Evolutionary conservation across 305 asterid species (phyloP).

Genomic region (Fraxinus angustifolia): DNA sequence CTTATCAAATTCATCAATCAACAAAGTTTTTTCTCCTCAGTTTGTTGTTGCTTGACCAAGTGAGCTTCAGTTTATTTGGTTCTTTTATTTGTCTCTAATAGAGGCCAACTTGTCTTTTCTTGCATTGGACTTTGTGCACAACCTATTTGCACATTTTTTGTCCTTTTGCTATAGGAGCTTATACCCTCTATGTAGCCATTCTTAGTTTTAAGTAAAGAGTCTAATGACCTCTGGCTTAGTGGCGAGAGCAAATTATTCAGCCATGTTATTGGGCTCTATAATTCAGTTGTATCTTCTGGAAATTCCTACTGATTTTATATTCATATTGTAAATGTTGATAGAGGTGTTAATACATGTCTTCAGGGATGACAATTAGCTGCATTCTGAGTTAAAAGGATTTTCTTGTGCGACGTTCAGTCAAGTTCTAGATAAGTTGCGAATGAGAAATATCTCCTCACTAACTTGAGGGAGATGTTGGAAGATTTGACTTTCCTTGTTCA

Average conservation of each 20-base stretch:
- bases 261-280: not conserved
- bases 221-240: not conserved
- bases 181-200: not conserved
- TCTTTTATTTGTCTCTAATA: not conserved
- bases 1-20: not conserved
- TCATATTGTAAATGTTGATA: not conserved
- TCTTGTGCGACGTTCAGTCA: not conserved
- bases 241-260: not conserved
- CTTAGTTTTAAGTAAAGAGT: not conserved
- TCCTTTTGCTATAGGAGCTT: not conserved
- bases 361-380: not conserved
- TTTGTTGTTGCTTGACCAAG: not conserved
- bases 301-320: not conserved
- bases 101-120: not conserved
- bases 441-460: not conserved
- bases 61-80: not conserved
- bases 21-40: not conserved
- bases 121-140: not conserved
- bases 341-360: not conserved
- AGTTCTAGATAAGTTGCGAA: not conserved
- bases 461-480: not conserved
- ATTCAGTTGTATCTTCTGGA: not conserved
- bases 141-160: not conserved
- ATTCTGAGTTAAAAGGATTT: not conserved
- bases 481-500: not conserved